Percentiles rank a stretch among this genome's conserved stretches.
Conservation (phyloP, 352 stramenopile genomes). For the Albugo laibachii region DNA sequence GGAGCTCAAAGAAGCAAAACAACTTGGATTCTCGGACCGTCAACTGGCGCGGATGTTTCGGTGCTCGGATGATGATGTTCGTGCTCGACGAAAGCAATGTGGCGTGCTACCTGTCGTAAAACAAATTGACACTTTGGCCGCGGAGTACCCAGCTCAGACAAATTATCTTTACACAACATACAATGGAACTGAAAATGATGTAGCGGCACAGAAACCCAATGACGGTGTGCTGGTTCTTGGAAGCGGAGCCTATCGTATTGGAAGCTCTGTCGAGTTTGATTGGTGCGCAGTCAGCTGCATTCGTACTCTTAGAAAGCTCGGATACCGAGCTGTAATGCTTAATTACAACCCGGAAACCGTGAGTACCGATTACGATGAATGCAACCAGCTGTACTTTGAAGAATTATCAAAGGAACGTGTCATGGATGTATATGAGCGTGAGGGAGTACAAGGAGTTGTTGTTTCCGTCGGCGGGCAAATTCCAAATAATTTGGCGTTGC, state of each 20-base stretch:
- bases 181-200: constrained; percentile 64
- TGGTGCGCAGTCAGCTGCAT: constrained; percentile 93
- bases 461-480: constrained; percentile 93
- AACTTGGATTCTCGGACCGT: constrained; percentile 82
- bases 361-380: constrained; percentile 95
- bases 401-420: constrained; percentile 88
- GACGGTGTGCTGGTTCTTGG: constrained; percentile 90
- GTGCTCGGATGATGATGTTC: constrained; percentile 71
- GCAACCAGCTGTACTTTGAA: constrained; percentile 95
- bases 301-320: constrained; percentile 79
- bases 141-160: constrained; percentile 89
- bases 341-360: constrained; percentile 98
- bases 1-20: constrained; percentile 61
- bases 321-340: constrained; percentile 67
- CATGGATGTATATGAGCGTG: constrained; percentile 86
- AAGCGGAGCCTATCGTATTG: constrained; percentile 90
- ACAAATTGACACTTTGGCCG: constrained; percentile 94
- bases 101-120: constrained; percentile 82
- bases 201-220: constrained; percentile 35
- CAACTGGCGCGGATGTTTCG: constrained; percentile 73
- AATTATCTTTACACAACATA: constrained; percentile 98
- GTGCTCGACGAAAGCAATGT: constrained; percentile 51
- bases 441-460: constrained; percentile 74
- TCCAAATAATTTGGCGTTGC: constrained; percentile 90
- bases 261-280: constrained; percentile 94